phyloP scores from a whole-genome alignment of 2,329 filamentous ascomycete species.

The Fusarium marasasianum region DNA sequence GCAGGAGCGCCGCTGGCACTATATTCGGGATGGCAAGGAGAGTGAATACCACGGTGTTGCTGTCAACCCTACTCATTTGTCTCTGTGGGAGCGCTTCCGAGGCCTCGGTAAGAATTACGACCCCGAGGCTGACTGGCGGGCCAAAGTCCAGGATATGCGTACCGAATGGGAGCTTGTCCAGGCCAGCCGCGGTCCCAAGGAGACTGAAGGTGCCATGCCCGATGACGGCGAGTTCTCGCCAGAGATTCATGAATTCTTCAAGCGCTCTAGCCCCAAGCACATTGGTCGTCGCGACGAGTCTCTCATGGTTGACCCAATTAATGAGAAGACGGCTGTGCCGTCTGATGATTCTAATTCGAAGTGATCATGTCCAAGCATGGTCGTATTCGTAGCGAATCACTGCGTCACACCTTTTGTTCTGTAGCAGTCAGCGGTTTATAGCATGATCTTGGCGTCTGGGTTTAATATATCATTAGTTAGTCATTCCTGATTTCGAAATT shows the following conservation, averaged over 20 bases:
- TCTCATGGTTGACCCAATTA: slow-evolving; percentile 38
- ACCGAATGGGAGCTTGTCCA: slow-evolving; percentile 67
- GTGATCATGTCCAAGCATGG: background rate
- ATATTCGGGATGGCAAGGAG: slow-evolving; percentile 80
- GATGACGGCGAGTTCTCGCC: slow-evolving; percentile 62
- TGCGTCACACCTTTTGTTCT: background rate
- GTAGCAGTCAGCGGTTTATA: slow-evolving; percentile 19
- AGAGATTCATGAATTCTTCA: slow-evolving; percentile 66
- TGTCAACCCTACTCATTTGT: slow-evolving; percentile 88
- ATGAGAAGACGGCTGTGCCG: slow-evolving; percentile 43
- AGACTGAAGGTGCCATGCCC: slow-evolving; percentile 55
- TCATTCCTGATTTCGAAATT: background rate
- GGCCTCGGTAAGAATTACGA: slow-evolving; percentile 86
- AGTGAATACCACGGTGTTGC: slow-evolving; percentile 92
- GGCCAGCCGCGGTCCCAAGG: slow-evolving; percentile 57
- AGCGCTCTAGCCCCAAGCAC: slow-evolving; percentile 50
- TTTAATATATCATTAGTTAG: slow-evolving; percentile 7
- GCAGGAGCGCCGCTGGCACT: slow-evolving; percentile 92
- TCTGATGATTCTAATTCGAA: slow-evolving; percentile 33
- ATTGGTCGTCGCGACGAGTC: slow-evolving; percentile 31
- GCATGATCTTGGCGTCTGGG: slow-evolving; percentile 40
- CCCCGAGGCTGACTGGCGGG: slow-evolving; percentile 81
- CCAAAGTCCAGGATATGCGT: slow-evolving; percentile 85
- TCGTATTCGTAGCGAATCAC: background rate
- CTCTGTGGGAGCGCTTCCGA: slow-evolving; percentile 83